These are phyloP conservation scores for Meyerozyma smithsonii DNA, from an alignment of 1,139 yeast species.

Conservation along the genomic window DNA sequence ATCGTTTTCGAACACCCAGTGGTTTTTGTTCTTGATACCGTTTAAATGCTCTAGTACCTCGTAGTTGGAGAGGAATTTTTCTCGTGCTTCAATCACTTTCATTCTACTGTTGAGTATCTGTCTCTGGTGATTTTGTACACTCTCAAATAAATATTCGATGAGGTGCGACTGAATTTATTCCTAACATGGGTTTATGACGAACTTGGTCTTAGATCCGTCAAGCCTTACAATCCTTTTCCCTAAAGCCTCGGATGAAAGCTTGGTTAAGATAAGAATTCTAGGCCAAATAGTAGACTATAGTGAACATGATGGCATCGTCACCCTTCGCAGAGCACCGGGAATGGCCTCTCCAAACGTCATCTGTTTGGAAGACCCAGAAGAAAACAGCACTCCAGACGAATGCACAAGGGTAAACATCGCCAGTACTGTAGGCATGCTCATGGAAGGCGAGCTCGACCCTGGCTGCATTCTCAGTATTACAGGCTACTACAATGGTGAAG, in stretches of 20 bases:
- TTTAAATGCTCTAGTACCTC: slow-evolving; percentile 65
- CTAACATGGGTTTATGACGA: slow-evolving; percentile 5
- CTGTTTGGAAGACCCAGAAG: not conserved
- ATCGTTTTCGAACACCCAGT: slow-evolving; percentile 36
- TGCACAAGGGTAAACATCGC: not conserved
- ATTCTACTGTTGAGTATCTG: too few species aligned
- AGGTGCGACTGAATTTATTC: too few species aligned
- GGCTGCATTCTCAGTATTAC: slow-evolving; percentile 12
- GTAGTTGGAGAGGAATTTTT: slow-evolving; percentile 62
- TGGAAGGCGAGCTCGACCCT: not conserved
- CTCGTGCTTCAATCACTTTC: slow-evolving; percentile 47
- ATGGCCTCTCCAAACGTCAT: not conserved
- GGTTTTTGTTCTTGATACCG: slow-evolving; percentile 43
- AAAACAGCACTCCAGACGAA: not conserved
- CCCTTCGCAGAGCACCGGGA: not conserved
- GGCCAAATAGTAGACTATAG: slow-evolving; percentile 3
- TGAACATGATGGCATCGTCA: not conserved
- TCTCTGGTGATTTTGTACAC: too few species aligned
- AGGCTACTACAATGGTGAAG: slow-evolving; percentile 16
- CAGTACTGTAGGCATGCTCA: not conserved
- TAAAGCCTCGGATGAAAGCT: slow-evolving; percentile 4
- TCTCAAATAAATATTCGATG: too few species aligned
- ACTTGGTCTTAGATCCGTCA: slow-evolving; percentile 7
- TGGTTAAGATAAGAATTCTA: slow-evolving; percentile 4
- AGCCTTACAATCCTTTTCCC: not conserved